These are phyloP conservation scores for Beta corolliflora DNA, from an alignment of 179 eudicot genomes.

Conservation along the genomic window DNA sequence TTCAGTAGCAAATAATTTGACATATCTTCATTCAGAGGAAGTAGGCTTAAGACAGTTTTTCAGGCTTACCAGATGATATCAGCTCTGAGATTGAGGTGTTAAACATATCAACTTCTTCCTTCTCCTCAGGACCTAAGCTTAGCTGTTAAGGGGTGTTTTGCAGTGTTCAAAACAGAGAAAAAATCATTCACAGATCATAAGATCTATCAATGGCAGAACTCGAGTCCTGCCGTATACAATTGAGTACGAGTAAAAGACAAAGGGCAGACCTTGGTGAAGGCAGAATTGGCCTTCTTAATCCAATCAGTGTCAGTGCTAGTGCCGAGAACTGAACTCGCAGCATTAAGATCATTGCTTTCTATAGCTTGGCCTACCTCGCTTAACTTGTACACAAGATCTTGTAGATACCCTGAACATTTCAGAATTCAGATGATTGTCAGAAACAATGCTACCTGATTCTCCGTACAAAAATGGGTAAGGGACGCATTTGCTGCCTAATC, in stretches of 20 bases:
- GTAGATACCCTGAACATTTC: constrained; percentile 63
- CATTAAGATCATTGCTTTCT: constrained; percentile 73
- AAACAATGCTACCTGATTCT: neutral
- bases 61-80: constrained; percentile 64
- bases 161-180: neutral
- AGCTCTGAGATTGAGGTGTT: constrained; percentile 65
- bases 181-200: neutral
- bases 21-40: neutral
- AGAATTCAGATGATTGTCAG: neutral
- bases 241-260: neutral
- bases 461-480: too few species aligned
- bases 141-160: constrained; percentile 39
- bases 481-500: too few species aligned
- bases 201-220: neutral
- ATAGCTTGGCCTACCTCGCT: constrained; percentile 89
- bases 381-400: constrained; percentile 82
- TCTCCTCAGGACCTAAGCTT: constrained; percentile 73
- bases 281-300: constrained; percentile 77
- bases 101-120: constrained; percentile 66
- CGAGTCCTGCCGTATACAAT: too few species aligned
- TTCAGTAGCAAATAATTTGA: neutral
- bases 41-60: neutral
- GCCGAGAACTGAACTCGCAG: constrained; percentile 79
- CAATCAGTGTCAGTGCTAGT: constrained; percentile 64
- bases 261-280: constrained; percentile 67